Base-by-base conservation (phyloP, 2,329 filamentous ascomycete species). In the Fusarium xyrophilum region DNA sequence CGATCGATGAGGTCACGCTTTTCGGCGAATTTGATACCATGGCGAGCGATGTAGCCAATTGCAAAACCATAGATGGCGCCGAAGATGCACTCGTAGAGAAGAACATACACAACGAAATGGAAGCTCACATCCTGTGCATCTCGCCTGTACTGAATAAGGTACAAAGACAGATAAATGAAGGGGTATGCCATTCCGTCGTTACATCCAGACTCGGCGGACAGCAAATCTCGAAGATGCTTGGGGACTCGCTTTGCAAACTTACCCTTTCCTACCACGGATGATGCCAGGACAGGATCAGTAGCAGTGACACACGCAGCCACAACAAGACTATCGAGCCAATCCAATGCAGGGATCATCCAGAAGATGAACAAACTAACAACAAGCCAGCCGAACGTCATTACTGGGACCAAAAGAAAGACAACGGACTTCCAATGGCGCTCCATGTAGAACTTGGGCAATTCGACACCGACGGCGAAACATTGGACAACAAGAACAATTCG, bases 181-280 rank as follows among this genome's bases (percentile, higher is more conserved):
- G 96, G 96, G 76, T 99, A 99, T 3, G 96, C 96, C 96, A 99
- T 99, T 80, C 96, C 96, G 78, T 99, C 96, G 85, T 99, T 99
- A 82, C 96, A 99, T 32, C 96, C 96, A 11, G 96, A 99, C 81
- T 99, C 96, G 59, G 94, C 94, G 7, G 96, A 99, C 15, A 99
- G 84, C 53, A 99, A 78, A 81, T 99, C 96, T 84, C 96, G 88
- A 81, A 99, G 83, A 89, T 99, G 96, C 83, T 97, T 98, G 25
- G 96, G 96, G 7, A 99, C 93, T 67, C 96, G 89, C 82, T 97
- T 97, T 36, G 96, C 95, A 75, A 99, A 99, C 80, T 99, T 99
- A 75, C 96, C 96, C 82, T 98, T 99, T 78, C 96, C 96, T 54
- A 99, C 96, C 56, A 99, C 96, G 19, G 96, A 99, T 17, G 96